Evolutionary conservation across 129 eudicot species (phyloP), one percentile per base, ranked within the genome.

Genomic region (Centrapalus pauciflorus): DNA sequence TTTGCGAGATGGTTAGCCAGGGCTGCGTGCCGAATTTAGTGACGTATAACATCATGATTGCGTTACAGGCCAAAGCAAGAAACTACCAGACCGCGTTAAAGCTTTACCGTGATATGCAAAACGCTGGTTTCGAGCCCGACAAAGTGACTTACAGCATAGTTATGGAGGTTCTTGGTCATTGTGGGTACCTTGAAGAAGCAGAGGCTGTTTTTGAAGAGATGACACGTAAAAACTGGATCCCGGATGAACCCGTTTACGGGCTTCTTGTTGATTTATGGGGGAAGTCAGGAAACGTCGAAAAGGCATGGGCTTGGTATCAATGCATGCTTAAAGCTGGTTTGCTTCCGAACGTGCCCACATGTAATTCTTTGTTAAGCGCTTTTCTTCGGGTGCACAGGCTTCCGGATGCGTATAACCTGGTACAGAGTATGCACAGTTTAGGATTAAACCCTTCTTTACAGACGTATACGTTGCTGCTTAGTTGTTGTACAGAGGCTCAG

Each of bases 101-200:
- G 81, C 77, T 89, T 10, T 94, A 94, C 40, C 84, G 85, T 0
- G 92, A 94, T 67, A 84, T 94, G 97, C 88, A 80, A 74, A 81
- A 52, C 33, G 97, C 90, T 19, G 97, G 97, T 11, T 89, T 82
- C 20, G 88, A 89, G 80, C 99, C 99, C 0, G 97, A 94, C 70
- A 94, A 94, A 52, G 99, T 94, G 51, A 94, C 97, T 4, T 94
- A 94, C 75, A 89, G 97, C 70, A 94, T 94, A 5, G 86, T 94
- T 61, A 94, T 89, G 99, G 97, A 94, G 81, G 99, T 89, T 51
- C 88, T 86, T 72, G 97, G 99, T 40, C 99, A 94, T 64, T 94
- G 90, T 57, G 99, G 99, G 68, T 83, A 89, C 78, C 82, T 89
- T 32, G 95, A 94, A 59, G 99, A 94, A 81, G 90, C 94, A 0